Base-by-base conservation (phyloP, 345 rosid species). In the Brassica nigra region DNA sequence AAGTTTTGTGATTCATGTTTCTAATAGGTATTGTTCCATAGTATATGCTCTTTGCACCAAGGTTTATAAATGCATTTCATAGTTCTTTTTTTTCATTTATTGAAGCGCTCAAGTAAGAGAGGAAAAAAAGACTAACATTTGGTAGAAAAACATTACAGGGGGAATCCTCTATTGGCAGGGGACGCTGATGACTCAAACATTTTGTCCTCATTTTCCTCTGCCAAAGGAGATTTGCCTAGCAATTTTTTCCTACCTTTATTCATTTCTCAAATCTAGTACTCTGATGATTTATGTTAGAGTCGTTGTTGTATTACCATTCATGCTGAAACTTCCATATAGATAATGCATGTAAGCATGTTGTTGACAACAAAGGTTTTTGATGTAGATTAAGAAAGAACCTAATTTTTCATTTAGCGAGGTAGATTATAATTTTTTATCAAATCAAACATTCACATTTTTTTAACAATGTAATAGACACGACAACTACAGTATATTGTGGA, bases 151-250 rank as follows among this genome's bases (percentile, higher is more conserved):
- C 67, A 71, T 78, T 71, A 55, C 81, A 72, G 62, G 81, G 77
- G 9, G 63, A 72, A 72, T 71, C 70, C 73, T 78, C 81, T 62
- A 55, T 78, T 78, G 81, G 81, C 81, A 71, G 77, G 62, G 4
- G 73, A 72, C 4, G 3, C 44, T 36, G 71, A 72, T 64, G n/a
- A 49, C 31, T 15, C 42, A 52, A 15, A 2, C 14, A 30, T 33
- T 7, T 52, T 70, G 58, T 70, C 58, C 28, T 71, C 66, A 37
- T 70, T 28, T 55, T 78, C 61, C 52, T 78, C 77, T 78, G 81
- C 81, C 81, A 78, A 78, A 78, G 76, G 81, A 77, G 76, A 78
- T 78, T 78, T 78, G 81, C 81, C 81, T 69, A 18, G 81, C 57
- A 78, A 78, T 78, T 28, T 64, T 78, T 78, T 7, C 5, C 44